These are phyloP conservation scores for Aspergillus texensis DNA, from an alignment of 2,329 filamentous ascomycete genomes.

Conservation along the genomic window DNA sequence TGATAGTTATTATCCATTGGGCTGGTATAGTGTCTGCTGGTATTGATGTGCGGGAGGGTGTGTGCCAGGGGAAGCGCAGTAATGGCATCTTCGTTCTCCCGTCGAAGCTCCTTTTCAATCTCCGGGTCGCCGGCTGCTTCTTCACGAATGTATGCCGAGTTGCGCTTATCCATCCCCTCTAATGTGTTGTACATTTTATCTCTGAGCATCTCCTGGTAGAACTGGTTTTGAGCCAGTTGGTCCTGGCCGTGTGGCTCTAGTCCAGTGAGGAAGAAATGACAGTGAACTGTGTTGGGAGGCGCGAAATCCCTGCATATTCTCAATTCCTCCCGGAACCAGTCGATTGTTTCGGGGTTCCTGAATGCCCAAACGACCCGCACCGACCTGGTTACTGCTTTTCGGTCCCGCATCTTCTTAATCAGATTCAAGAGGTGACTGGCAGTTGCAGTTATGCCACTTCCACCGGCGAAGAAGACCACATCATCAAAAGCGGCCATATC, in stretches of 20 bases:
- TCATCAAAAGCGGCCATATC: conserved; percentile 91
- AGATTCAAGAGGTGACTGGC: conserved; percentile 88
- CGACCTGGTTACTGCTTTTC: conserved; percentile 87
- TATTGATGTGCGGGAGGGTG: conserved; percentile 23
- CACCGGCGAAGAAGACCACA: conserved; percentile 88
- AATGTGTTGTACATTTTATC: conserved; percentile 88
- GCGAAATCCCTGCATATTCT: conserved; percentile 88
- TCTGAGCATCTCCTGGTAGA: conserved; percentile 75
- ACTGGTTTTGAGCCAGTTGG: conserved; percentile 49
- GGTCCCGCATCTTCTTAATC: conserved; percentile 95
- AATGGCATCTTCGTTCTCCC: conserved; percentile 82
- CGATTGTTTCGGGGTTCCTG: conserved; percentile 88
- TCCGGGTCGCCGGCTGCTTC: conserved; percentile 78
- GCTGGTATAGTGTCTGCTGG: conserved; percentile 20
- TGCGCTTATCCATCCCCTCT: conserved; percentile 82
- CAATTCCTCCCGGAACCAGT: conserved; percentile 96
- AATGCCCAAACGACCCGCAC: conserved; percentile 94
- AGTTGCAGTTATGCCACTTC: conserved; percentile 90
- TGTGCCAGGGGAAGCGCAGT: conserved; percentile 71
- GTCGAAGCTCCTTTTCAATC: conserved; percentile 76
- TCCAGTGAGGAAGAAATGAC: conserved; percentile 91
- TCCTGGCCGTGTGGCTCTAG: conserved; percentile 59
- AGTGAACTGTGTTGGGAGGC: conserved; percentile 83
- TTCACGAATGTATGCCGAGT: conserved; percentile 78
- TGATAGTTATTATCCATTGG: conserved; percentile 9